Evolutionary conservation across 2,329 filamentous ascomycete species (phyloP).

Genomic region (Eutypella sp.): DNA sequence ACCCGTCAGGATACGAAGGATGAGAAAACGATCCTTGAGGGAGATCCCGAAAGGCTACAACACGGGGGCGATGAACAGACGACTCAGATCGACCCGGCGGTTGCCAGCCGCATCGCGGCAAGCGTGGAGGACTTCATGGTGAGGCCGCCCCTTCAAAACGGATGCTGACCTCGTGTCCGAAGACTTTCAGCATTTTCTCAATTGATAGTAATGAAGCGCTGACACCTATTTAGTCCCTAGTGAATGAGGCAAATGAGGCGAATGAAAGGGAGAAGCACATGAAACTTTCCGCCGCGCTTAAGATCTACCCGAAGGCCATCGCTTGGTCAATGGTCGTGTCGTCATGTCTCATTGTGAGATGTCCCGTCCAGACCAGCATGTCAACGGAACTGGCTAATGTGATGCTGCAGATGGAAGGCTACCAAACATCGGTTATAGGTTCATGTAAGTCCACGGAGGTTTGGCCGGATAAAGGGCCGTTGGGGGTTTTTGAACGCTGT

Average conservation of each 20-base stretch:
- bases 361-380: not conserved
- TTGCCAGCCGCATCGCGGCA: conserved; percentile 23
- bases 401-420: conserved; percentile 21
- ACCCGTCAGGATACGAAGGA: conserved; percentile 8
- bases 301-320: conserved; percentile 39
- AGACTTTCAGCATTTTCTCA: not conserved
- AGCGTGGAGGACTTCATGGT: conserved; percentile 27
- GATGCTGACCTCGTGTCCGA: not conserved
- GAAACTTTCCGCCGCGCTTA: conserved; percentile 33
- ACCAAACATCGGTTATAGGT: conserved; percentile 23
- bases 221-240: conserved; percentile 15
- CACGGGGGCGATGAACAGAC: conserved; percentile 3
- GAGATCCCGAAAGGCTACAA: conserved; percentile 11
- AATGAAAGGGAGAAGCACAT: conserved; percentile 35
- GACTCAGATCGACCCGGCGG: conserved; percentile 18
- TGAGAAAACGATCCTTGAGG: conserved; percentile 14
- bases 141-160: conserved; percentile 2
- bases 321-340: conserved; percentile 38
- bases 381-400: conserved; percentile 19
- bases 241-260: conserved; percentile 32
- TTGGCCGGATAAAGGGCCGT: not conserved
- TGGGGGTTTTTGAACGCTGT: too few relatives aligned
- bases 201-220: not conserved
- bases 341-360: conserved; percentile 32
- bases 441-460: conserved; percentile 17